Evolutionary conservation across 768 basidiomycete species (phyloP).

Genomic region (Mycena kentingensis): DNA sequence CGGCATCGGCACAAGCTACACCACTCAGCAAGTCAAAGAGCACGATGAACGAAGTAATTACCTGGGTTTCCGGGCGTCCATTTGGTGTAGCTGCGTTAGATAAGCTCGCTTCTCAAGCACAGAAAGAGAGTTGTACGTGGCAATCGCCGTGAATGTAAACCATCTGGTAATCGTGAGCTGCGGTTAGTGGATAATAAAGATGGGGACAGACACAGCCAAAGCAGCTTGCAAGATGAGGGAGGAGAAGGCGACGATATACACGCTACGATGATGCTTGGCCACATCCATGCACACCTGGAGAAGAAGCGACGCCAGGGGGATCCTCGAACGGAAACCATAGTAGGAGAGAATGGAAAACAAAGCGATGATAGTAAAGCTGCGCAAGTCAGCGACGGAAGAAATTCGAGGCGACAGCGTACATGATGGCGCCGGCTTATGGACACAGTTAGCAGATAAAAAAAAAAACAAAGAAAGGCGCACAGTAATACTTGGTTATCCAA

Average conservation of each 20-base stretch:
- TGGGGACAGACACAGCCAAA: conserved; percentile 59
- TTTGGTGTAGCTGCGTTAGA: conserved; percentile 50
- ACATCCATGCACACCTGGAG: conserved; percentile 85
- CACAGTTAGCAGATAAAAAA: conserved; percentile 9
- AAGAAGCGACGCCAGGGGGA: conserved; percentile 76
- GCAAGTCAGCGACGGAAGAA: background rate
- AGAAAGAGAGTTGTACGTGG: conserved; percentile 48
- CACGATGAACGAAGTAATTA: conserved; percentile 50
- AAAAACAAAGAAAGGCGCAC: conserved; percentile 39
- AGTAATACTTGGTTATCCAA: conserved; percentile 71
- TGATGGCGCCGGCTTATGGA: conserved; percentile 68
- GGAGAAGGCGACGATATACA: conserved; percentile 74
- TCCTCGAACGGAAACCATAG: conserved; percentile 69
- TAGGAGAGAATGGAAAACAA: conserved; percentile 74
- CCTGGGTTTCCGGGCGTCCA: conserved; percentile 82
- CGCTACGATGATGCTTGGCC: conserved; percentile 78
- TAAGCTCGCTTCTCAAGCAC: background rate
- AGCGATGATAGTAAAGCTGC: conserved; percentile 80
- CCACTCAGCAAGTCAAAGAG: background rate
- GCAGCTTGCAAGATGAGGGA: conserved; percentile 74
- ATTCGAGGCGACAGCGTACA: conserved; percentile 4
- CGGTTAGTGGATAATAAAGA: background rate
- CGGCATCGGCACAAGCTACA: conserved; percentile 51
- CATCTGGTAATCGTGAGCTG: conserved; percentile 45
- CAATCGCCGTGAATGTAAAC: conserved; percentile 77